A percentile compares a stretch with the other conserved stretches of the same genome.
phyloP scores from a whole-genome alignment of 2,329 filamentous ascomycete species.

The Fusarium sp. region DNA sequence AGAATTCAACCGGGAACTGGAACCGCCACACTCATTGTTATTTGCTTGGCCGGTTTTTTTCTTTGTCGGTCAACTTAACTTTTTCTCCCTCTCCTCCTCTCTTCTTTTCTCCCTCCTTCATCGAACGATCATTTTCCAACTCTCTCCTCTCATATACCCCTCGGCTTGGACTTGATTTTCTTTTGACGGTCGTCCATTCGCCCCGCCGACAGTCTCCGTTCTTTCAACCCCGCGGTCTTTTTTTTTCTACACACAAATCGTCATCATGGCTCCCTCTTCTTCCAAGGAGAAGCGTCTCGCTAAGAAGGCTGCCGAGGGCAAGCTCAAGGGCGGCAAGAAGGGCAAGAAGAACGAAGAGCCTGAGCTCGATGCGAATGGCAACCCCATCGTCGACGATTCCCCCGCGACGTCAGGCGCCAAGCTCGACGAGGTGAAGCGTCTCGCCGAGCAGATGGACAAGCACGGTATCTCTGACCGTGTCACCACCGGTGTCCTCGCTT shows the following conservation, averaged over 20 bases:
- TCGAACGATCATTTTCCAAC: constrained; percentile 45
- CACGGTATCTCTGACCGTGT: constrained; percentile 96
- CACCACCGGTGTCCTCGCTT: constrained; percentile 95
- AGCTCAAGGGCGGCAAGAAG: constrained; percentile 74
- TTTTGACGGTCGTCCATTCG: constrained; percentile 26
- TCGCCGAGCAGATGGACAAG: constrained; percentile 94
- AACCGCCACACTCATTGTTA: constrained; percentile 48
- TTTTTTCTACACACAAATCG: constrained; percentile 22
- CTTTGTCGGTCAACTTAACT: constrained; percentile 37
- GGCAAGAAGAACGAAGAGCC: constrained; percentile 79
- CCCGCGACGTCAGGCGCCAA: constrained; percentile 79
- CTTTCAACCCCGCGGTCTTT: constrained; percentile 47
- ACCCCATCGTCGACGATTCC: constrained; percentile 67
- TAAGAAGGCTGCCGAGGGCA: constrained; percentile 78
- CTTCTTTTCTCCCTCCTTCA: constrained; percentile 28
- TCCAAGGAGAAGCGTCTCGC: constrained; percentile 80
- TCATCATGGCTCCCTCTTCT: constrained; percentile 70
- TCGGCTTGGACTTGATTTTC: constrained; percentile 46
- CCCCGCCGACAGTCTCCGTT: constrained; percentile 45
- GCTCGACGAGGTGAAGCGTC: constrained; percentile 84
- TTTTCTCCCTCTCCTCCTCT: constrained; percentile 33
- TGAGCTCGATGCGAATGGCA: constrained; percentile 73
- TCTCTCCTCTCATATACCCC: constrained; percentile 34
- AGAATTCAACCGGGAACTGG: constrained; percentile 42
- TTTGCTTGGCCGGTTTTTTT: constrained; percentile 46